Evolutionary conservation across 2,329 filamentous ascomycete genomes (phyloP), one percentile per base, ranked within the genome.

Genomic region (Fusarium graminum): DNA sequence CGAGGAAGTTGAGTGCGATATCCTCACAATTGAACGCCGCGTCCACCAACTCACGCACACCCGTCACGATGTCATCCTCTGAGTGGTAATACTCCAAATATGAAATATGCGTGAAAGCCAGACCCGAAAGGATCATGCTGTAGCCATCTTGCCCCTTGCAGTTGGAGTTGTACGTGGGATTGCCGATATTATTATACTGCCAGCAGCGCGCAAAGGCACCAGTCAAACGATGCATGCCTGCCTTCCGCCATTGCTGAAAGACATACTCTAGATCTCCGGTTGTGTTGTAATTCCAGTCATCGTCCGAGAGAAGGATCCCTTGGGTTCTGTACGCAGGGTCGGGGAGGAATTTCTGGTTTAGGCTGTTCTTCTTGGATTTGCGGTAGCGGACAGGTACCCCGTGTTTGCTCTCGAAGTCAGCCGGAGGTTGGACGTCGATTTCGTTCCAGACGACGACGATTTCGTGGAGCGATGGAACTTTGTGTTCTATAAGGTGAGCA

Each of bases 371-470:
- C 2, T 63, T 16, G 4, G 76, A 74, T 1, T 39, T 59, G 6
- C 77, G 71, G 61, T 75, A 79, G 13, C 77, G 74, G 7, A 79
- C 75, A 1, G 62, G 44, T 7, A 78, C 73, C 36, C 72, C 66
- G 4, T 65, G 29, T 1, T 65, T 30, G 8, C 74, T 75, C 8
- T 57, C 56, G 25, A 59, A 78, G 41, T 71, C 60, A 0, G 49
- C 29, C 0, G 78, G 77, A 0, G 74, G 73, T 3, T 63, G 25
- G 6, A 60, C 52, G 6, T 75, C 69, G 32, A 74, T 29, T 22
- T 79, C 72, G 65, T 78, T 78, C 78, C 77, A 80, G 13, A 79
- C 64, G 17, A 79, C 40, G 39, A 78, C 75, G 7, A 79, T 68
- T 41, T 79, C 77, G 30, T 67, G 64, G 0, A 79, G 71, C 0